A percentile compares a stretch with the other conserved stretches of the same genome.
Conservation (phyloP, 805 yeast genomes). For the Sugiyamaella mastotermitis region DNA sequence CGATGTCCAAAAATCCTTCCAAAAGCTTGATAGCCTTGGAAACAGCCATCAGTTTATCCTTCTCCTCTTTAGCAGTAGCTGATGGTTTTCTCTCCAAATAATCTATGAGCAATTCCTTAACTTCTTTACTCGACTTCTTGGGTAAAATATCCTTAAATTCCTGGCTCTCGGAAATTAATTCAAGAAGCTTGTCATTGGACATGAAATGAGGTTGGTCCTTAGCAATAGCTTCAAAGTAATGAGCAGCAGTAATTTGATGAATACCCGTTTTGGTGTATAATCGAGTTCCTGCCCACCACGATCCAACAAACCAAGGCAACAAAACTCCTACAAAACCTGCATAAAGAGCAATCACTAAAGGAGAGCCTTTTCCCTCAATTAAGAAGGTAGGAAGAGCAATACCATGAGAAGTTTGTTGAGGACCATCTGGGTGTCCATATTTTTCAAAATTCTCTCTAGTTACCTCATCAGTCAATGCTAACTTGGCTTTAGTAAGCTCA, state of each 20-base stretch:
- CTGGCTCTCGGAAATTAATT: constrained; percentile 56
- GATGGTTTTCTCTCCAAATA: constrained; percentile 50
- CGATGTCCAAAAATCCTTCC: constrained; percentile 71
- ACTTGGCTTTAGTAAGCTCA: constrained; percentile 83
- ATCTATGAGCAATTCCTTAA: constrained; percentile 46
- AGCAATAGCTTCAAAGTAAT: constrained; percentile 63
- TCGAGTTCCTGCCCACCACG: constrained; percentile 86
- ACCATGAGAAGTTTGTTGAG: constrained; percentile 83
- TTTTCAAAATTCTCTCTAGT: constrained; percentile 74
- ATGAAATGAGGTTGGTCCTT: constrained; percentile 51
- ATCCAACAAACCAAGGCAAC: constrained; percentile 73
- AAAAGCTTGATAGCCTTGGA: constrained; percentile 64
- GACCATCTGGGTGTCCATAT: constrained; percentile 98
- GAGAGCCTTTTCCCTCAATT: constrained; percentile 74
- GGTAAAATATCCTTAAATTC: constrained; percentile 51
- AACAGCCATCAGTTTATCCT: constrained; percentile 32
- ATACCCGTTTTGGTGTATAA: constrained; percentile 77
- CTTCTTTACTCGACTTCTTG: constrained; percentile 39
- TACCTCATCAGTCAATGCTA: constrained; percentile 86
- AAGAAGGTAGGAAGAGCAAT: constrained; percentile 91
- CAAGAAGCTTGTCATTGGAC: constrained; percentile 49
- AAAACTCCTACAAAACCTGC: constrained; percentile 67
- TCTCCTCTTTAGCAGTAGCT: constrained; percentile 32
- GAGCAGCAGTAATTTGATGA: constrained; percentile 76
- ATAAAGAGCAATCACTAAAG: constrained; percentile 59